Evolutionary conservation across 495 filamentous ascomycete species (phyloP).

Genomic region (Hypoxylon lenormandii): DNA sequence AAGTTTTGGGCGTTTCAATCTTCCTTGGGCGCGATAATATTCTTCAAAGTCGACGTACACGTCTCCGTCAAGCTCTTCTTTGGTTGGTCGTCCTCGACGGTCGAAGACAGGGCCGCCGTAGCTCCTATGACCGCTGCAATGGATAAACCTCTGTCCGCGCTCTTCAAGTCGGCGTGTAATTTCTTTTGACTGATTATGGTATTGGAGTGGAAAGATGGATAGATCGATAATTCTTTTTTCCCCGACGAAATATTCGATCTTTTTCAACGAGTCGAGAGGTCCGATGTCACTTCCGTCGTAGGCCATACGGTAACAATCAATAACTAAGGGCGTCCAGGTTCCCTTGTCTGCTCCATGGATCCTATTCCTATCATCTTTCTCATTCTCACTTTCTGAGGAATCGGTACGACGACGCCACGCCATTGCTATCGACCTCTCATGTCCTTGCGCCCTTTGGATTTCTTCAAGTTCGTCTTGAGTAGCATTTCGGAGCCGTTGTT

Average conservation of each 20-base stretch:
- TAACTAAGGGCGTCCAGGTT: constrained; percentile 37
- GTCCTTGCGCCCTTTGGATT: background rate
- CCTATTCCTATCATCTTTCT: constrained; percentile 10
- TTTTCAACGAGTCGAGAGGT: constrained; percentile 43
- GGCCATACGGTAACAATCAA: constrained; percentile 52
- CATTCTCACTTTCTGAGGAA: background rate
- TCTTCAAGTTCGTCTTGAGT: constrained; percentile 1
- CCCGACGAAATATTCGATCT: constrained; percentile 52
- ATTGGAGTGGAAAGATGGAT: constrained; percentile 51
- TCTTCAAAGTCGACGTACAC: constrained; percentile 43
- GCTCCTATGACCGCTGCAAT: constrained; percentile 46
- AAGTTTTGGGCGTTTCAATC: constrained; percentile 9
- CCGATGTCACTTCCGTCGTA: constrained; percentile 56
- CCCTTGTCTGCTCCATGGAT: constrained; percentile 21
- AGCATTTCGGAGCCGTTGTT: constrained; percentile 29
- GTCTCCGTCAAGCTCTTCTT: constrained; percentile 51
- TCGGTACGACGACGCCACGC: background rate
- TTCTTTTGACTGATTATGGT: constrained; percentile 25
- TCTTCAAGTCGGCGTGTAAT: constrained; percentile 42
- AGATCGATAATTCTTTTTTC: constrained; percentile 52
- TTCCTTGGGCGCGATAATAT: constrained; percentile 26
- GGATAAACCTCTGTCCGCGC: constrained; percentile 49
- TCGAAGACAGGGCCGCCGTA: constrained; percentile 50
- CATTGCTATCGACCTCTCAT: background rate
- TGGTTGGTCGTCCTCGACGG: constrained; percentile 50